Conservation (phyloP, 345 rosid genomes). For the Populus deltoides region DNA sequence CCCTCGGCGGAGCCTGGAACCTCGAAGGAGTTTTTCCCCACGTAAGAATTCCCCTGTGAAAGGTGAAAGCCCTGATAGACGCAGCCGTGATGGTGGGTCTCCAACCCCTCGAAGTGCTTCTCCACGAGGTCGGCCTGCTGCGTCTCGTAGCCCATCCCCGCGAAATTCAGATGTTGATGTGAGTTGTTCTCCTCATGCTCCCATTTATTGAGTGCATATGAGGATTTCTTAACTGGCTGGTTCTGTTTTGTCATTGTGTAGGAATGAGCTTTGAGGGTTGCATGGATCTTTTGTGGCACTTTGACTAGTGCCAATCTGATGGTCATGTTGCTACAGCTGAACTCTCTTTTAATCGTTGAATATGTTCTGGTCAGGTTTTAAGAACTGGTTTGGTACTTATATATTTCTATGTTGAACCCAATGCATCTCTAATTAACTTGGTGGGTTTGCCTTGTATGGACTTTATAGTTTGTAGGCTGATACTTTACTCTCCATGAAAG, state of each 20-base stretch:
- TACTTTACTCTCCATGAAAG: slow-evolving; percentile 3
- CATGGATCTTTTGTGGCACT: slow-evolving; percentile 12
- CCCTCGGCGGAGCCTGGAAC: slow-evolving; percentile 40
- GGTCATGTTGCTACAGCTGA: slow-evolving; percentile 24
- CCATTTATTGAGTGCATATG: background rate
- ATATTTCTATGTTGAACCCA: slow-evolving; percentile 30
- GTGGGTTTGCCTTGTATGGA: slow-evolving; percentile 17
- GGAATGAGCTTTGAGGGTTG: slow-evolving; percentile 42
- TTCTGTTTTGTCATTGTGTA: slow-evolving; percentile 28
- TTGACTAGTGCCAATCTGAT: slow-evolving; percentile 24
- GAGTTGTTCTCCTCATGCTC: slow-evolving; percentile 9
- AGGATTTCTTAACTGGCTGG: slow-evolving; percentile 11
- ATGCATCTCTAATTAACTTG: slow-evolving; percentile 3
- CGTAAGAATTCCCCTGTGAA: slow-evolving; percentile 24
- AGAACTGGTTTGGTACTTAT: slow-evolving; percentile 31
- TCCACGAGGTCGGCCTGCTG: slow-evolving; percentile 29
- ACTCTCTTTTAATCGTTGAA: slow-evolving; percentile 19
- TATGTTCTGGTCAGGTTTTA: slow-evolving; percentile 27
- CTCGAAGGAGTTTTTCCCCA: slow-evolving; percentile 41
- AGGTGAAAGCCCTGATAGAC: slow-evolving; percentile 40
- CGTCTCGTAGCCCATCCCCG: slow-evolving; percentile 37
- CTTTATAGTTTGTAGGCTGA: slow-evolving; percentile 18
- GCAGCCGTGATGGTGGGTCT: slow-evolving; percentile 25
- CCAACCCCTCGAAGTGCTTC: slow-evolving; percentile 40
- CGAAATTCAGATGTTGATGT: slow-evolving; percentile 26